Base-by-base conservation (phyloP, 352 stramenopile species). In the Phytophthora pistaciae region DNA sequence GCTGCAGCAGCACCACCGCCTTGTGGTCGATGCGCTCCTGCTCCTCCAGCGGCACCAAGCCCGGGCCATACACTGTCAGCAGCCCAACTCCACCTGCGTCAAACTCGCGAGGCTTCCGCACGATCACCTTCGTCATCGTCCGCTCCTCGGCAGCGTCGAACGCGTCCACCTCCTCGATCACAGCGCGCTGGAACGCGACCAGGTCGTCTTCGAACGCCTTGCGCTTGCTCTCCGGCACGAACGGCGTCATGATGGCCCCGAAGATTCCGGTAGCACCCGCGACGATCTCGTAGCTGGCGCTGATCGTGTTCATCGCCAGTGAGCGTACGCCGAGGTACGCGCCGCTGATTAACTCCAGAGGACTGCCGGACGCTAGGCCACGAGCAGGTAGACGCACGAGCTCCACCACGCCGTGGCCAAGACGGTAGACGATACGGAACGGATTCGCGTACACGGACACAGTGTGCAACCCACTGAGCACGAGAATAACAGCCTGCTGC, bases 221-320 rank as follows among this genome's bases (percentile, higher is more conserved):
- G 16, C 87, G 86, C 50, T 84, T 90, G 66, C 77, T 88, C 31
- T 94, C 87, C 5, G 88, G 88, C 7, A 95, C 68, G 14, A 96
- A 66, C 10, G 88, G 90, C 5, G 72, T 79, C n/a, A 94, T 65
- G 13, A 96, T 53, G n/a, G 85, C 87, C n/a, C 83, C 78, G 0
- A 96, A 68, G 49, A 96, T 92, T 2, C 86, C 90, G 1, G 86
- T 92, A 16, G 84, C 87, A 14, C 90, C 90, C 0, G 90, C 90
- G 8, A 97, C 85, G 55, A 95, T 95, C 70, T 97, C 90, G 68
- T 97, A 97, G 9, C 88, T 92, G 20, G 88, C 90, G 66, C 90
- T 97, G 71, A 97, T 97, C 5, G 85, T 91, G 60, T 97, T 97
- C 90, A 96, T 97, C 1, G 87, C 90, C 23, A 97, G 72, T 13